Percentiles rank a stretch among this genome's conserved stretches.
phyloP scores from a whole-genome alignment of 2,329 filamentous ascomycete species.

The Exophiala aquamarina region DNA sequence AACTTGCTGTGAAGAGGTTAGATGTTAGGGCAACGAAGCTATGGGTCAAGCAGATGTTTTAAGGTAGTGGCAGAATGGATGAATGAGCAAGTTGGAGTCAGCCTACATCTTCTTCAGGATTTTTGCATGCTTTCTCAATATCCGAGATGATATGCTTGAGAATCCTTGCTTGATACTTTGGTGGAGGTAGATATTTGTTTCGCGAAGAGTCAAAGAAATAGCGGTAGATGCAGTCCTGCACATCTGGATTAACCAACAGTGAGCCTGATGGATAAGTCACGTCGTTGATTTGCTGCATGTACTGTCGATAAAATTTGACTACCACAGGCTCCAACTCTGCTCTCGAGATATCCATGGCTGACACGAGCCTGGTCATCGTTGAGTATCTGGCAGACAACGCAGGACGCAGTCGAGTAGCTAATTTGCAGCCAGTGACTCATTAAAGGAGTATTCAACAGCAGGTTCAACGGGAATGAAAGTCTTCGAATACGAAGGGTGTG shows the following conservation, averaged over 20 bases:
- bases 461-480: too few relatives aligned
- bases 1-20: conserved; percentile 62
- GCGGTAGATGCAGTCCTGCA: conserved; percentile 67
- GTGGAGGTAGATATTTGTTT: conserved; percentile 52
- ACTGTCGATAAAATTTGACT: conserved; percentile 69
- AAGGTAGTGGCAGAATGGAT: background rate
- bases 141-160: conserved; percentile 70
- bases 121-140: conserved; percentile 72
- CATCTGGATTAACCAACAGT: conserved; percentile 58
- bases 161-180: conserved; percentile 68
- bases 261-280: conserved; percentile 64
- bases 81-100: conserved; percentile 20
- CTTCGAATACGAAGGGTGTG: too few relatives aligned
- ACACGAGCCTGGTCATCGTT: too few relatives aligned
- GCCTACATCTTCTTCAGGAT: conserved; percentile 76
- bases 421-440: too few relatives aligned
- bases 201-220: conserved; percentile 59
- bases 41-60: conserved; percentile 13
- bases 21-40: conserved; percentile 11
- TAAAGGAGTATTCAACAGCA: too few relatives aligned
- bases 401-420: too few relatives aligned
- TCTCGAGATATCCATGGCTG: conserved; percentile 21
- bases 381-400: too few relatives aligned
- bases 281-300: conserved; percentile 71
- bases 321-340: conserved; percentile 35